Percentiles rank a stretch among this genome's conserved stretches.
These are phyloP conservation scores for Dryadomyces quercus-mongolicae DNA, from an alignment of 2,329 filamentous ascomycete genomes.

Conservation along the genomic window DNA sequence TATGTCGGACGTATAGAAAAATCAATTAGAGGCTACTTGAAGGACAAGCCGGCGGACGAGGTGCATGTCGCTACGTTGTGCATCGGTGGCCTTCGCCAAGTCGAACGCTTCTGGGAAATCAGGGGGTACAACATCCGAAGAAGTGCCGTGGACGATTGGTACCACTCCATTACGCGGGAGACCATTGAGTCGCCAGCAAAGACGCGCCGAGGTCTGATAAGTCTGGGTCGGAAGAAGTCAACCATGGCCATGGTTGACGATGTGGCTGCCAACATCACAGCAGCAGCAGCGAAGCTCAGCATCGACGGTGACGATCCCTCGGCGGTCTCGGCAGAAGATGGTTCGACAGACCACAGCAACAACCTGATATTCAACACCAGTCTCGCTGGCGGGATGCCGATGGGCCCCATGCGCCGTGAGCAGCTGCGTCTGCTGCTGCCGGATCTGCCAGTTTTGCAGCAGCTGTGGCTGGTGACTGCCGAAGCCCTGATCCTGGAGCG, in stretches of 20 bases:
- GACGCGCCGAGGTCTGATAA: slow-evolving; percentile 37
- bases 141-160: slow-evolving; percentile 48
- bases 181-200: slow-evolving; percentile 31
- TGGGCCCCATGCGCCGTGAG: slow-evolving; percentile 40
- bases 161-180: slow-evolving; percentile 36
- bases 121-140: slow-evolving; percentile 52
- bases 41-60: slow-evolving; percentile 50
- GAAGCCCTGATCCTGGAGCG: slow-evolving; percentile 49
- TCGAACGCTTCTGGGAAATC: slow-evolving; percentile 53
- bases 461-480: slow-evolving; percentile 51
- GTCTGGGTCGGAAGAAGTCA: slow-evolving; percentile 47
- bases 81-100: slow-evolving; percentile 49
- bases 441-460: slow-evolving; percentile 45
- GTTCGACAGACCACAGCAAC: slow-evolving; percentile 14
- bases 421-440: slow-evolving; percentile 36
- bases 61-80: slow-evolving; percentile 48
- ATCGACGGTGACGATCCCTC: background rate
- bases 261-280: background rate
- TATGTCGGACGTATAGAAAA: slow-evolving; percentile 52
- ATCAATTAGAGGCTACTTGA: slow-evolving; percentile 49
- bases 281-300: background rate
- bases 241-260: slow-evolving; percentile 19
- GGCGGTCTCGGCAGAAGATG: slow-evolving; percentile 9
- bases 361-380: slow-evolving; percentile 46
- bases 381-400: slow-evolving; percentile 48